Evolutionary conservation across 129 eudicot genomes (phyloP).

Genomic region (Saussurea involucrata): DNA sequence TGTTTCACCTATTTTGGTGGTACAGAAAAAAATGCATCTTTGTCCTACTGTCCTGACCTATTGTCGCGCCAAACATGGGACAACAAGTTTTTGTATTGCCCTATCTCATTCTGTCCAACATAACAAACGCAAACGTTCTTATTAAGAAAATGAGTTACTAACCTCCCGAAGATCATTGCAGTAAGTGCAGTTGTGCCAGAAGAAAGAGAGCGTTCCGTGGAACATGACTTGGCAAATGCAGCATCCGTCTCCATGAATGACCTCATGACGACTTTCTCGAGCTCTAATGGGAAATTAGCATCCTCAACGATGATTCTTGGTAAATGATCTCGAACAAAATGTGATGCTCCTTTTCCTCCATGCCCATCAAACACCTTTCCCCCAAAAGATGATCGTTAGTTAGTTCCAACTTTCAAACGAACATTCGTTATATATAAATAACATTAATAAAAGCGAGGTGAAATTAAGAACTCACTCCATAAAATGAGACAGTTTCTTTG

Average conservation of each 20-base stretch:
- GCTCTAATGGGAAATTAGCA: constrained; percentile 74
- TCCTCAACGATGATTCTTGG: constrained; percentile 75
- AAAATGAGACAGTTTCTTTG: constrained; percentile 69
- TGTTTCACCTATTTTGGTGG: too few species aligned
- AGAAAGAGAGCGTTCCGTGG: constrained; percentile 52
- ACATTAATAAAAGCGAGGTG: background rate
- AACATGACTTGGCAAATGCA: constrained; percentile 67
- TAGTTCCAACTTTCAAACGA: too few species aligned
- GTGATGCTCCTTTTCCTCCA: constrained; percentile 82
- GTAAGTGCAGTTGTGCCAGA: constrained; percentile 92
- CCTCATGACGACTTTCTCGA: constrained; percentile 69
- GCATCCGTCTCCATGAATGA: constrained; percentile 66
- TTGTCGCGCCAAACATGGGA: too few species aligned
- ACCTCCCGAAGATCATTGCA: constrained; percentile 88
- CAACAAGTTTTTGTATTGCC: too few species aligned
- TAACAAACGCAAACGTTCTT: background rate
- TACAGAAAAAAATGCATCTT: too few species aligned
- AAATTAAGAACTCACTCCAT: constrained; percentile 61
- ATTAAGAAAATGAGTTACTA: constrained; percentile 1
- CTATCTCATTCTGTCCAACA: background rate
- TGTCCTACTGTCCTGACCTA: too few species aligned
- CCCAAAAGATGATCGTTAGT: constrained; percentile 9
- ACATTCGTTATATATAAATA: background rate
- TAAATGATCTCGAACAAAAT: constrained; percentile 68
- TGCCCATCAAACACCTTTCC: constrained; percentile 85